These are phyloP conservation scores for Aureobasidium mangrovei DNA, from an alignment of 2,329 filamentous ascomycete species.

Conservation along the genomic window DNA sequence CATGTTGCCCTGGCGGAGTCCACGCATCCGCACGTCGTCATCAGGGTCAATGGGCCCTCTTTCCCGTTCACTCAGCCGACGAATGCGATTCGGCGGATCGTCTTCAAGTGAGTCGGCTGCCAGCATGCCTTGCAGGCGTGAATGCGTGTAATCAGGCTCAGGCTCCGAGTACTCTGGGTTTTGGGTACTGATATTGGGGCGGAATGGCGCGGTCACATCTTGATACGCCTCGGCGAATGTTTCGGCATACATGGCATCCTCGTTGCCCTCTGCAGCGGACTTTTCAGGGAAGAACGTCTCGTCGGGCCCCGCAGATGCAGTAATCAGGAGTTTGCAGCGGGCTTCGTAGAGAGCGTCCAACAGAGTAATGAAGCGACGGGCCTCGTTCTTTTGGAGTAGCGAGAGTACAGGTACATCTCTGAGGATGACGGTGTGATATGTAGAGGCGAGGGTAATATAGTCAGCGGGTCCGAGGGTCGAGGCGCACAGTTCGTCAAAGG, in stretches of 20 bases:
- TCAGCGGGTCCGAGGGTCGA: constrained; percentile 65
- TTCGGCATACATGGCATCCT: constrained; percentile 54
- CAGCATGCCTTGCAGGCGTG: constrained; percentile 29
- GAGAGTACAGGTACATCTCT: constrained; percentile 61
- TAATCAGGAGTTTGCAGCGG: constrained; percentile 65
- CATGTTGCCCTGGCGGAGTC: not conserved
- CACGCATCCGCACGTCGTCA: constrained; percentile 16
- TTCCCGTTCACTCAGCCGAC: constrained; percentile 19
- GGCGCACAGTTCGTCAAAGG: constrained; percentile 59
- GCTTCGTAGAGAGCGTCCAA: constrained; percentile 75
- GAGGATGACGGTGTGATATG: constrained; percentile 69
- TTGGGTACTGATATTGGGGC: constrained; percentile 68
- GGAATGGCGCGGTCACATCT: constrained; percentile 65
- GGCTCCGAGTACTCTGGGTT: constrained; percentile 28
- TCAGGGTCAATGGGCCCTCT: constrained; percentile 15
- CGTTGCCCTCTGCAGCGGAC: constrained; percentile 18
- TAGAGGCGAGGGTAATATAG: constrained; percentile 73
- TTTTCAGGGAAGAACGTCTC: constrained; percentile 62
- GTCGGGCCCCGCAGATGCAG: constrained; percentile 60
- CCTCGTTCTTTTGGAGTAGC: constrained; percentile 67
- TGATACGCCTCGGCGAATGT: constrained; percentile 68
- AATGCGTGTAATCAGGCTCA: constrained; percentile 30
- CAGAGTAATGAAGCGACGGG: constrained; percentile 68
- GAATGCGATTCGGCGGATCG: constrained; percentile 37
- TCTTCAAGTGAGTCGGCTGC: constrained; percentile 41